Conservation (phyloP, 371 early-diverging fungal genomes). For the Mucor circinelloides region DNA sequence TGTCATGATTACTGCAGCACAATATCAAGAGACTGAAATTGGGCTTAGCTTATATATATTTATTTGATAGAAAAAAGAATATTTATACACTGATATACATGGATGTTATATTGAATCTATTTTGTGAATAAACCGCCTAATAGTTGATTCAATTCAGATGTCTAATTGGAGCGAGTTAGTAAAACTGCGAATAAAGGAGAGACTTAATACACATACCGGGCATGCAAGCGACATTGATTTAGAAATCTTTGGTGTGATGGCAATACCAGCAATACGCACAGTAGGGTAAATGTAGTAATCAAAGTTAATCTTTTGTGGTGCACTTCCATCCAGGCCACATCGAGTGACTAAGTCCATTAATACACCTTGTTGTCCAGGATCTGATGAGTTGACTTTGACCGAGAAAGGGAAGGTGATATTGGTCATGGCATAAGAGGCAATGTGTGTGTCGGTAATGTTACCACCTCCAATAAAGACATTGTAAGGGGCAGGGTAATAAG, state of each 20-base stretch:
- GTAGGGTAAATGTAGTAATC: conserved; percentile 55
- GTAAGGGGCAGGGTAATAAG: conserved; percentile 56
- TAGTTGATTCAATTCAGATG: neutral
- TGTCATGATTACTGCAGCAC: neutral
- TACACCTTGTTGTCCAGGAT: conserved; percentile 42
- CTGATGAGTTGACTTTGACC: conserved; percentile 34
- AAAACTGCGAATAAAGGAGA: neutral
- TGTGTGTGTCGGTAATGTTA: conserved; percentile 41
- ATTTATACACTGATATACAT: neutral
- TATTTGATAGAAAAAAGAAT: neutral
- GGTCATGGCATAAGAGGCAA: conserved; percentile 40
- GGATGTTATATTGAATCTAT: neutral
- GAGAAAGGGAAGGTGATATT: conserved; percentile 53
- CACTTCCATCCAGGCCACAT: conserved; percentile 49
- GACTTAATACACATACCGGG: conserved; percentile 14
- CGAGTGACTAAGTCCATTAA: conserved; percentile 46
- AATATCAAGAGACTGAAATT: neutral
- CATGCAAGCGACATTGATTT: conserved; percentile 37
- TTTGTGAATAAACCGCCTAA: conserved; percentile 2
- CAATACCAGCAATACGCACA: conserved; percentile 44
- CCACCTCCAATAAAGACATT: conserved; percentile 55
- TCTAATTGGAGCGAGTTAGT: neutral
- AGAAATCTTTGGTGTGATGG: conserved; percentile 44
- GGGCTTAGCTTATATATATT: neutral
- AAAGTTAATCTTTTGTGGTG: conserved; percentile 35